Conservation (phyloP, 345 rosid genomes). For the Eucalyptus decipiens region DNA sequence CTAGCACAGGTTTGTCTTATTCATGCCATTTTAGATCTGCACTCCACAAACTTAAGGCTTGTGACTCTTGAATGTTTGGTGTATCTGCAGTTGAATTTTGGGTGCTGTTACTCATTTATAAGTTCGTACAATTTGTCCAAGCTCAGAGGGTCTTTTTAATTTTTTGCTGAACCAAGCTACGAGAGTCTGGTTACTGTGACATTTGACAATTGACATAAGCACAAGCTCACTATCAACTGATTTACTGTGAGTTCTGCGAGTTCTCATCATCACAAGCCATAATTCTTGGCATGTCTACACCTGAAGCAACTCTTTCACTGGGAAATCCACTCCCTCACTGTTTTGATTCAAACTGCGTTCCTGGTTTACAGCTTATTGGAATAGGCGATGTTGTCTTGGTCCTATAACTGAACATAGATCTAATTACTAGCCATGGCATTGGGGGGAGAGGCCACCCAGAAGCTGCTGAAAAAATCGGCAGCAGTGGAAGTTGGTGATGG, state of each 20-base stretch:
- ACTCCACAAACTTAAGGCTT: neutral
- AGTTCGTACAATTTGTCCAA: neutral
- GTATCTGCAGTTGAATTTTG: neutral
- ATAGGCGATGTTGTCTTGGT: neutral
- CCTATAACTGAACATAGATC: neutral
- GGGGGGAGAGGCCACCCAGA: slow-evolving; percentile 13
- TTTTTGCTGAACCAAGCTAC: neutral
- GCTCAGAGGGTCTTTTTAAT: neutral
- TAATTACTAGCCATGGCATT: neutral
- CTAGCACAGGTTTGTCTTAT: neutral
- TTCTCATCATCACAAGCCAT: neutral
- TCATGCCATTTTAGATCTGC: neutral
- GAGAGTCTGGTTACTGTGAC: neutral
- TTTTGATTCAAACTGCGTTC: neutral
- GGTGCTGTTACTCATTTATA: neutral
- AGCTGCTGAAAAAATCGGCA: neutral
- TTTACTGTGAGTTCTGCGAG: neutral
- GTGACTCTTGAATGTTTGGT: neutral
- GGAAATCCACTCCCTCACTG: neutral
- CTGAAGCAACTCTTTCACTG: neutral
- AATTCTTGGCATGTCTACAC: neutral
- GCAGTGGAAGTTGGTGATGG: neutral
- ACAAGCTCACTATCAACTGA: neutral
- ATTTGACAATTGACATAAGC: neutral
- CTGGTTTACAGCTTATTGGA: neutral